Conservation (phyloP, 345 rosid genomes). For the Eutrema japonicum region DNA sequence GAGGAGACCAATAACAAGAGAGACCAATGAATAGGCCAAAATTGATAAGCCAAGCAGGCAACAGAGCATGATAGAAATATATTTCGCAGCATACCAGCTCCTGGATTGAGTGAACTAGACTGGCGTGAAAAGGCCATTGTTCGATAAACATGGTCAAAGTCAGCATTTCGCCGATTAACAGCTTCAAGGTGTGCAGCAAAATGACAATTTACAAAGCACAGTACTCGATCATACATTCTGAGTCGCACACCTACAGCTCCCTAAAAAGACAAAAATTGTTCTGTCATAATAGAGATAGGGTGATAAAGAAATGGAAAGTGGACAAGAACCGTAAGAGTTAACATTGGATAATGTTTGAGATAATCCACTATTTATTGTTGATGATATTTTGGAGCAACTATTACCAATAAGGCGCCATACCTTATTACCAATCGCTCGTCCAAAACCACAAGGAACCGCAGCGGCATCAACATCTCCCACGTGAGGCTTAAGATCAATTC, state of each 20-base stretch:
- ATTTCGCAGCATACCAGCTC: constrained; percentile 72
- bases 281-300: constrained; percentile 6
- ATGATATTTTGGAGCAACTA: constrained; percentile 2
- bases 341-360: constrained; percentile 16
- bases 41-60: constrained; percentile 63
- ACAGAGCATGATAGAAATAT: constrained; percentile 64
- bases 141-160: constrained; percentile 77
- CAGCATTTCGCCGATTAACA: constrained; percentile 74
- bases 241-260: constrained; percentile 87
- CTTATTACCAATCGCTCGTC: constrained; percentile 88
- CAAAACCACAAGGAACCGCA: constrained; percentile 89
- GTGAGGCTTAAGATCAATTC: constrained; percentile 58
- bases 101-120: constrained; percentile 53
- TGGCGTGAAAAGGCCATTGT: constrained; percentile 66
- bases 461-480: constrained; percentile 87
- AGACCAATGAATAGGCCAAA: constrained; percentile 75
- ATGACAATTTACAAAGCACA: constrained; percentile 88
- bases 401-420: constrained; percentile 40
- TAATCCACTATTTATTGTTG: background rate
- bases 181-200: constrained; percentile 90
- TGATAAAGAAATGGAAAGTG: constrained; percentile 9
- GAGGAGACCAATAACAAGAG: constrained; percentile 77
- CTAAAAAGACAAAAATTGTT: constrained; percentile 44
- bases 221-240: constrained; percentile 68
- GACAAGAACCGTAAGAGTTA: constrained; percentile 1